Percentiles rank a stretch among this genome's conserved stretches.
These are phyloP conservation scores for Wallacemonas sp. DNA, from an alignment of 208 protist genomes.

Conservation along the genomic window DNA sequence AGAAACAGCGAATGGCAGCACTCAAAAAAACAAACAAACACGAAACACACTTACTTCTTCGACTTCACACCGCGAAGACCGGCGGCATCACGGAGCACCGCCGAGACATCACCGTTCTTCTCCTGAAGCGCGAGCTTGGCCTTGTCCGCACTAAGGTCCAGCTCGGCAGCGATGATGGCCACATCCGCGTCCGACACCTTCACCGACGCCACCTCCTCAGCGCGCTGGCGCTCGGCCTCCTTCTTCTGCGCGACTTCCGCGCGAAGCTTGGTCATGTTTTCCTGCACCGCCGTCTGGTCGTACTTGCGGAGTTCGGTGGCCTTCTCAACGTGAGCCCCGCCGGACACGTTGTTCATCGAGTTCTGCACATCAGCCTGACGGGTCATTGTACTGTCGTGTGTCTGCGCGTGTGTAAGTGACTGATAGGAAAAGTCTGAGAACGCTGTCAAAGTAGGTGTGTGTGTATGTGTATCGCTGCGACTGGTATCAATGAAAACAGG, in stretches of 20 bases:
- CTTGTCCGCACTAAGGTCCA: conserved; percentile 33
- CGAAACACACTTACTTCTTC: conserved; percentile 27
- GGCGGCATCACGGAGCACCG: conserved; percentile 67
- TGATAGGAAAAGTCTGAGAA: neutral
- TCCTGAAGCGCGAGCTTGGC: conserved; percentile 56
- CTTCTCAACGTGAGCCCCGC: conserved; percentile 57
- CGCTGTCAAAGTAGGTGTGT: no score
- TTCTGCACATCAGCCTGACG: conserved; percentile 76
- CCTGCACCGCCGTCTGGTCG: conserved; percentile 66
- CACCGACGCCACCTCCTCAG: conserved; percentile 47
- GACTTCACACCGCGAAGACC: conserved; percentile 48
- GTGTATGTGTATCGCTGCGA: neutral
- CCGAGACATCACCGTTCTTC: conserved; percentile 58
- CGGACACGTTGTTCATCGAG: conserved; percentile 72
- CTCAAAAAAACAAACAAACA: neutral
- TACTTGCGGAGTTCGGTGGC: conserved; percentile 70
- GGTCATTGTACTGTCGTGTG: conserved; percentile 35
- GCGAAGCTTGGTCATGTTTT: conserved; percentile 68
- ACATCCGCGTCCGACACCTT: conserved; percentile 55
- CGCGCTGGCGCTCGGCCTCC: conserved; percentile 51
- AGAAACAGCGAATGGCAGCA: no score
- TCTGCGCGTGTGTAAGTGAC: neutral
- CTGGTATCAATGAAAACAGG: neutral
- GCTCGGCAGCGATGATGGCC: conserved; percentile 39
- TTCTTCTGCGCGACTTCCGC: conserved; percentile 67